Conservation (phyloP, 495 filamentous ascomycete genomes). For the Bryoglossum gracile region DNA sequence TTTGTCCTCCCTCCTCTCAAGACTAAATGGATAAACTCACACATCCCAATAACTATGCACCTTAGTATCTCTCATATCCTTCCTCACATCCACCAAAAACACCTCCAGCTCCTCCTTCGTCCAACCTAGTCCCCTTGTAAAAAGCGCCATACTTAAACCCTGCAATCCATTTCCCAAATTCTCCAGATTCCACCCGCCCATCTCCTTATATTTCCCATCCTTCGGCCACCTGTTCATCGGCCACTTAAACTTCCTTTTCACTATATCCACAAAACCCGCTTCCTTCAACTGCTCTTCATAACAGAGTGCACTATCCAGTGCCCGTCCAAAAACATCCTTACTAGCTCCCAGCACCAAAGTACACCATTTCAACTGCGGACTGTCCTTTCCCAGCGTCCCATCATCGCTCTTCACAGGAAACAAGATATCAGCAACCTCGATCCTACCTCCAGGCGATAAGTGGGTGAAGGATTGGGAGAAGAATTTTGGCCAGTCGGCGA, state of each 20-base stretch:
- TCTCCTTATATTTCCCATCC: constrained; percentile 34
- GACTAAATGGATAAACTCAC: no score
- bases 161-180: constrained; percentile 37
- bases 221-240: constrained; percentile 45
- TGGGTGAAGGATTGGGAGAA: not conserved
- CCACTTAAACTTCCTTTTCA: constrained; percentile 40
- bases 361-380: constrained; percentile 14
- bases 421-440: not conserved
- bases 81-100: constrained; percentile 42
- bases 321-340: not conserved
- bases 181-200: constrained; percentile 31
- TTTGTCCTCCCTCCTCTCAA: no score
- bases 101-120: constrained; percentile 42
- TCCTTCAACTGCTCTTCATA: constrained; percentile 32
- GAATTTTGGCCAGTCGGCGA: constrained; percentile 18
- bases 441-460: not conserved
- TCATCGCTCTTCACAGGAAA: not conserved
- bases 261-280: constrained; percentile 52
- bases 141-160: constrained; percentile 35
- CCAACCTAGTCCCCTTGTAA: constrained; percentile 50
- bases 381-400: not conserved
- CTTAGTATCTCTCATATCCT: constrained; percentile 42
- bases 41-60: constrained; percentile 40
- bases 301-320: not conserved
- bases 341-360: constrained; percentile 13